A percentile compares a stretch with the other conserved stretches of the same genome.
phyloP scores from a whole-genome alignment of 768 basidiomycete species.

The Xerocomus brunneocitrinus region DNA sequence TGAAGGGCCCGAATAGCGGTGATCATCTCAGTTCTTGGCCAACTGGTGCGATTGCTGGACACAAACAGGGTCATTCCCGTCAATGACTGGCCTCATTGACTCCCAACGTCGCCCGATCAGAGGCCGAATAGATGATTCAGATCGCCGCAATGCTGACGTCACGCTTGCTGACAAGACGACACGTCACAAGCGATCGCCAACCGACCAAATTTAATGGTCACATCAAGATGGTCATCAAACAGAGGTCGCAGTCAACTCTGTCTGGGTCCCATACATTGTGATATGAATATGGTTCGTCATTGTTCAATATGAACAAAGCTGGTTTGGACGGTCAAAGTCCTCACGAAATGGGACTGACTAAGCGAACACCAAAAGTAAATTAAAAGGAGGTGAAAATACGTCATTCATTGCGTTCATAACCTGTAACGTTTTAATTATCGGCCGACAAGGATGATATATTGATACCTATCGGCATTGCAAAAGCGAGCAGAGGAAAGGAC shows the following conservation, averaged over 20 bases:
- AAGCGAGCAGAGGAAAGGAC: not conserved
- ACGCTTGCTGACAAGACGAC: not conserved
- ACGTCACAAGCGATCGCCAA: not conserved
- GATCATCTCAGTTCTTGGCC: not conserved
- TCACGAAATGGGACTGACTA: not conserved
- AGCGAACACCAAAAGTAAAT: not conserved
- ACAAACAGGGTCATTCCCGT: not conserved
- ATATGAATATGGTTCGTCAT: not conserved
- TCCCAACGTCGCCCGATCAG: not conserved
- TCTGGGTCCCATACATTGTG: not conserved
- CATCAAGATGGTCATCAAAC: not conserved
- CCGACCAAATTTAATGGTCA: not conserved
- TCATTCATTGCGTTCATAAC: not conserved
- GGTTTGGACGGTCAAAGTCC: not conserved
- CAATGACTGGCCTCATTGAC: not conserved
- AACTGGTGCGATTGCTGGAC: not conserved
- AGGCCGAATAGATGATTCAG: not conserved
- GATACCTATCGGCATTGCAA: not conserved
- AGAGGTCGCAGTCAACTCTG: not conserved
- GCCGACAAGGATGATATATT: not conserved
- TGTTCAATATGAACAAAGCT: not conserved
- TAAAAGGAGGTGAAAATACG: not conserved
- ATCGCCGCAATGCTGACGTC: not conserved
- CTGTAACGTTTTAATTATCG: not conserved
- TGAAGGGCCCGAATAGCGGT: not conserved